phyloP scores from a whole-genome alignment of 192 early-diverging fungal species.

The Coemansia sp. region DNA sequence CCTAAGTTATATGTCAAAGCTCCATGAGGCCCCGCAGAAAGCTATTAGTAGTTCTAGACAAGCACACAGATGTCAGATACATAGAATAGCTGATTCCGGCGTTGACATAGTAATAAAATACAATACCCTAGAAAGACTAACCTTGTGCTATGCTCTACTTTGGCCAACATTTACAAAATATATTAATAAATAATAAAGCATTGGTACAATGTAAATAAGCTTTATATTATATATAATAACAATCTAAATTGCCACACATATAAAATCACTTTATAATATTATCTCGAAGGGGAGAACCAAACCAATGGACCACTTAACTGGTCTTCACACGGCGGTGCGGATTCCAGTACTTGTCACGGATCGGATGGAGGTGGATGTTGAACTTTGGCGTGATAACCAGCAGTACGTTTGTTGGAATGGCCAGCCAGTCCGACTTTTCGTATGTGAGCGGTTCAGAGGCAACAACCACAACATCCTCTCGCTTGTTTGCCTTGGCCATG shows the following conservation, averaged over 20 bases:
- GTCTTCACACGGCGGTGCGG: conserved; percentile 18
- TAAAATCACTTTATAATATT: conserved; percentile 4
- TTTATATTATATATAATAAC: no score
- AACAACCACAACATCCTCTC: conserved; percentile 79
- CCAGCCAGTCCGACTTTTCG: conserved; percentile 77
- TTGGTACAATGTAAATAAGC: no score
- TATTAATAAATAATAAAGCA: no score
- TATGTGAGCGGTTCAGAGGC: conserved; percentile 80
- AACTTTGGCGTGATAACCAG: conserved; percentile 74
- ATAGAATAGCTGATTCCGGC: no score
- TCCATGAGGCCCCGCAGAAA: no score
- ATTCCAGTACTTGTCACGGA: conserved; percentile 66
- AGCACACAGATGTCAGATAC: no score
- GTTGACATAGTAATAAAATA: no score
- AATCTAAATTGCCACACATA: background rate
- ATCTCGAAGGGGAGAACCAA: background rate
- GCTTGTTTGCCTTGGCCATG: conserved; percentile 66
- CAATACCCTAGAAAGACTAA: no score
- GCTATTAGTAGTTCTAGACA: no score
- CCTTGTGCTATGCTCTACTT: no score
- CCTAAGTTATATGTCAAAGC: no score
- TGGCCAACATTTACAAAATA: no score
- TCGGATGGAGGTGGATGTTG: conserved; percentile 73
- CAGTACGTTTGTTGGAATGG: conserved; percentile 72
- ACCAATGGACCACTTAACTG: background rate